Evolutionary conservation across 768 basidiomycete genomes (phyloP).

Genomic region (Pleurotus djamor): DNA sequence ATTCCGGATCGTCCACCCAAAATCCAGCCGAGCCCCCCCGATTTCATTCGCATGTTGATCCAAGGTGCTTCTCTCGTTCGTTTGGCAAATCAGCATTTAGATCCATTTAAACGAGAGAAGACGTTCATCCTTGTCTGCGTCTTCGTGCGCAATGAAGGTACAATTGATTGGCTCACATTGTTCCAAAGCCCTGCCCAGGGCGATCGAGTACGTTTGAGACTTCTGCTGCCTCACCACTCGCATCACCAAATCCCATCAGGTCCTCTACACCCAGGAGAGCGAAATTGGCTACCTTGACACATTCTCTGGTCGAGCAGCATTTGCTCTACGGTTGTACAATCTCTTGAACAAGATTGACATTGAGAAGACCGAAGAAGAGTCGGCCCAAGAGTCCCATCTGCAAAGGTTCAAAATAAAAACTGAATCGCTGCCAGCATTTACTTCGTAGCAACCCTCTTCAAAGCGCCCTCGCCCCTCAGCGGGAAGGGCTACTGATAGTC

Average conservation of each 20-base stretch:
- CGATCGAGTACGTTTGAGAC: not conserved
- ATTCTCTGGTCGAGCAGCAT: not conserved
- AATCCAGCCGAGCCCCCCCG: not conserved
- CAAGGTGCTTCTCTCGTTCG: slow-evolving; percentile 3
- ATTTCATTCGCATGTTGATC: slow-evolving; percentile 6
- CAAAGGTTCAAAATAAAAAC: too few relatives aligned
- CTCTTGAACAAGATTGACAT: not conserved
- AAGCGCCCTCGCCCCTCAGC: too few relatives aligned
- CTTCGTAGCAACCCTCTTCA: too few relatives aligned
- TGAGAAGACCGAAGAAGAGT: not conserved
- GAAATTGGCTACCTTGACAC: not conserved
- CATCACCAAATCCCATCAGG: not conserved
- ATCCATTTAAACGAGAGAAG: not conserved
- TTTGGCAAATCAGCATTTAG: slow-evolving; percentile 2
- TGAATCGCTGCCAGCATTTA: too few relatives aligned
- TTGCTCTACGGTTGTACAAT: slow-evolving; percentile 4
- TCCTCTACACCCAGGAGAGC: not conserved
- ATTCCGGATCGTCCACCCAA: not conserved
- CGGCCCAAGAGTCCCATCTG: not conserved
- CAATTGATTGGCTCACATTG: not conserved
- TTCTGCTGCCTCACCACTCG: not conserved
- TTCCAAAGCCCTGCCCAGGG: not conserved
- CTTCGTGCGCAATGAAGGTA: not conserved
- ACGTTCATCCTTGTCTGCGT: not conserved
- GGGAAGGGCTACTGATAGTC: too few relatives aligned